Evolutionary conservation across 1,284 basidiomycete species (phyloP), one percentile per base, ranked within the genome.

Genomic region (Malassezia dermatis): DNA sequence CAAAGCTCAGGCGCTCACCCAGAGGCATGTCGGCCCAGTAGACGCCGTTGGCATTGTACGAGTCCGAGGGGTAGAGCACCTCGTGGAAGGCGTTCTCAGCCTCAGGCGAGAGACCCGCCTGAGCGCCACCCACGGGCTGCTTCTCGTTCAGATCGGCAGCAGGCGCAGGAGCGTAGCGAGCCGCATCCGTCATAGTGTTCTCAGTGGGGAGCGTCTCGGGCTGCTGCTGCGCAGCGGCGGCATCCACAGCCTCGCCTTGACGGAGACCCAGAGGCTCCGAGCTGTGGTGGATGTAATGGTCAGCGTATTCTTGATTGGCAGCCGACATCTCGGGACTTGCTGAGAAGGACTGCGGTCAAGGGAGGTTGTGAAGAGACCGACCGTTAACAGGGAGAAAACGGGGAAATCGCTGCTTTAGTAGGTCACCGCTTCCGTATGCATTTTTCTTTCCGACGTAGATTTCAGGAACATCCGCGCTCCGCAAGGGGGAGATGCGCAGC

Each of bases 1-100:
- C 71, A 75, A 77, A 81, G 11, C 30, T 45, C 27, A 68, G 63
- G 30, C 62, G 60, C 58, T 72, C 60, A 10, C 54, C 48, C 8
- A 62, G 49, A 13, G 75, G 75, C 27, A 76, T 61, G 53, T 76
- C 73, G 32, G 74, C 75, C 75, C 75, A 77, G 68, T 77, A 76
- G 24, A 59, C 63, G 35, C 63, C 65, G 48, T 69, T 62, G 13
- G 15, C 7, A 32, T 65, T 71, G 61, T 69, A 73, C 34, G 62
- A 66, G 59, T 73, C 70, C 37, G 61, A 43, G 8, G 70, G 70
- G 59, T 59, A 71, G 48, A 73, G 59, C 15, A 69, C 62, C 32
- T 62, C 59, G 48, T 69, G 61, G 58, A 73, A 64, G 10, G 63
- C 52, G 13, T 24, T n/a, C 42, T 53, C 47, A 10, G 34, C 56